These are phyloP conservation scores for Setaria italica DNA, from an alignment of 202 grass and related monocot species.

Conservation along the genomic window DNA sequence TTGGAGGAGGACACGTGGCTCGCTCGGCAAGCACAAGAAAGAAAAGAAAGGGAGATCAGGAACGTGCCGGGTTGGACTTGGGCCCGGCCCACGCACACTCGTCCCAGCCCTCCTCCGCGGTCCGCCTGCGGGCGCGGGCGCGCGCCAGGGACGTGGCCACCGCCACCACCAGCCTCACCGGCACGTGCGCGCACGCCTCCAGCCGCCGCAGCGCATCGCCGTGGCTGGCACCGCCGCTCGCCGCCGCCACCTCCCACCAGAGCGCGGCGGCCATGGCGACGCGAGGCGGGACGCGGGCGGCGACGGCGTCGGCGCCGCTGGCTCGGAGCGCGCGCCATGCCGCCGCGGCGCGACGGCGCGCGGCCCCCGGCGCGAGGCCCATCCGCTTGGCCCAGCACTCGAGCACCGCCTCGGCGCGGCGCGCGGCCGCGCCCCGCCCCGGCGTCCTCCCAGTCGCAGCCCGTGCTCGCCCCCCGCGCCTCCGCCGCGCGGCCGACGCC, in stretches of 20 bases:
- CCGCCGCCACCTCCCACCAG: constrained; percentile 30
- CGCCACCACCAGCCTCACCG: constrained; percentile 43
- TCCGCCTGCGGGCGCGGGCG: constrained; percentile 16
- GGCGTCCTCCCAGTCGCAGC: background rate
- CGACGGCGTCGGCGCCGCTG: background rate
- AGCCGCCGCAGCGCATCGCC: constrained; percentile 46
- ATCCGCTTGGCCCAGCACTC: constrained; percentile 42
- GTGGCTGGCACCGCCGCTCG: too few relatives aligned
- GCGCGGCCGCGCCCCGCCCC: background rate
- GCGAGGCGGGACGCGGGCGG: constrained; percentile 26
- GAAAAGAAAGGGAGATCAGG: background rate
- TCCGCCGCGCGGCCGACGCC: background rate
- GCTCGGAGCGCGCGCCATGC: constrained; percentile 25
- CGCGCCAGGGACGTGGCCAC: constrained; percentile 43
- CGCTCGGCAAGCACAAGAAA: background rate
- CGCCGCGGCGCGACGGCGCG: background rate
- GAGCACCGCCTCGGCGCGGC: constrained; percentile 40
- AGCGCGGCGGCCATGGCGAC: constrained; percentile 59
- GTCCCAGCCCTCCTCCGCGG: constrained; percentile 70
- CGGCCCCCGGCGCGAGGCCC: constrained; percentile 18
- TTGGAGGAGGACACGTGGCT: background rate
- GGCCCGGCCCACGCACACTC: constrained; percentile 51
- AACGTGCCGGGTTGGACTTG: background rate
- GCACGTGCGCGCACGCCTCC: constrained; percentile 59
- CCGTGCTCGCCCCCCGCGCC: background rate